phyloP scores from a whole-genome alignment of 306 rosid species.

The Parietaria judaica region DNA sequence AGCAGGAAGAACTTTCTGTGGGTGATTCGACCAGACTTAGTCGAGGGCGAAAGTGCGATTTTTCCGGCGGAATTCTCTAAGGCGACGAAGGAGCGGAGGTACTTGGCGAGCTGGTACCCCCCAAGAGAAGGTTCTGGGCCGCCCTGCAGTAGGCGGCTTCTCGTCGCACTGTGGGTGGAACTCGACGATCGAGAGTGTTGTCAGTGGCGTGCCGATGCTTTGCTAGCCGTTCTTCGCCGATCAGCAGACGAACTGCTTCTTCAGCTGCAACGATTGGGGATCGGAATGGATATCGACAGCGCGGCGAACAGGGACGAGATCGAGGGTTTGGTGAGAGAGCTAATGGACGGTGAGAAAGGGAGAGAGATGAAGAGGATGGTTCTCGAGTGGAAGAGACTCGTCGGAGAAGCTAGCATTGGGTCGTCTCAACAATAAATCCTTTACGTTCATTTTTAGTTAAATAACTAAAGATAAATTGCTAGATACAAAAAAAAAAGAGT shows the following conservation, averaged over 20 bases:
- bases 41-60: constrained; percentile 20
- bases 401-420: constrained; percentile 29
- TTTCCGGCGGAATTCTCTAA: constrained; percentile 32
- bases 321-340: constrained; percentile 37
- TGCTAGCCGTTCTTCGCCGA: too few relatives aligned
- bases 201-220: too few relatives aligned
- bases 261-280: too few relatives aligned
- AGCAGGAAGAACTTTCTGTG: constrained; percentile 41
- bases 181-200: too few relatives aligned
- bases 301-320: constrained; percentile 33
- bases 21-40: constrained; percentile 55
- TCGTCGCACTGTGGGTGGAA: too few relatives aligned
- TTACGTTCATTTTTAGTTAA: too few relatives aligned
- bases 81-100: constrained; percentile 30
- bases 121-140: constrained; percentile 46
- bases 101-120: constrained; percentile 52
- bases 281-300: constrained; percentile 56
- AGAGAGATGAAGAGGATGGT: constrained; percentile 37
- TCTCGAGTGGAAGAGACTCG: constrained; percentile 38
- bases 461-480: too few relatives aligned
- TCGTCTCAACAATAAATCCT: too few relatives aligned
- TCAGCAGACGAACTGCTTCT: too few relatives aligned
- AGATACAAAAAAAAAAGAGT: too few relatives aligned
- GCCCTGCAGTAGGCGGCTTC: too few relatives aligned
- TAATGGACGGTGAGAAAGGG: constrained; percentile 54